Evolutionary conservation across 257 asterid species (phyloP), one percentile per base, ranked within the genome.

Genomic region (Capsicum chinense): DNA sequence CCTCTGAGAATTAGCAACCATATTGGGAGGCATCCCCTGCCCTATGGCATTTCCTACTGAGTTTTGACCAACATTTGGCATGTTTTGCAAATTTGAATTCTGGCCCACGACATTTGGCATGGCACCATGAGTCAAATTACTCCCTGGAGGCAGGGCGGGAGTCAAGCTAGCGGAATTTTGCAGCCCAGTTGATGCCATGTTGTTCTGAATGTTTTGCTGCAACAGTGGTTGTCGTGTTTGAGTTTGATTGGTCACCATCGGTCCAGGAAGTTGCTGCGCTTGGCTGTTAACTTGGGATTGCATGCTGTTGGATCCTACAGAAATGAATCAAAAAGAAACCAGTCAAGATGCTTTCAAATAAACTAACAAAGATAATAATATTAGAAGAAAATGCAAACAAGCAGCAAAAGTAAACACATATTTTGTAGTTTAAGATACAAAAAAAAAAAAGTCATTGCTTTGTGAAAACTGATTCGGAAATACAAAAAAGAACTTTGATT

Each of bases 271-370:
- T 83, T 87, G 94, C 86, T 90, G 97, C 68, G 88, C 97, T 87
- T 91, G 99, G 89, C 90, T 93, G 84, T 88, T 97, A 37, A 97
- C 86, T 89, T 95, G 98, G 82, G 98, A 85, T 83, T 90, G 99
- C 90, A 92, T 89, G 86, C 84, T 81, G 67, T 93, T 97, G 76
- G 97, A 90, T 87, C 87, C 99, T 94, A 87, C 86, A 78, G 68
- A 80, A 85, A 84, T 76, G 80, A 76, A 68, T 57, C 39, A 63
- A 67, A 48, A 79, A 26, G 52, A 56, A 57, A 13, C 67, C 79
- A 80, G 48, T 47, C 76, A 47, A 59, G 76, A 78, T 54, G 66
- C 62, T 78, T 54, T 33, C 82, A 54, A 78, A 33, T 78, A 78
- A 39, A 78, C 44, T 69, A 33, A 62, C 17, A 37, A 48, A 57